Conservation (phyloP, 176 grass and related monocot genomes). For the Avena atlantica region DNA sequence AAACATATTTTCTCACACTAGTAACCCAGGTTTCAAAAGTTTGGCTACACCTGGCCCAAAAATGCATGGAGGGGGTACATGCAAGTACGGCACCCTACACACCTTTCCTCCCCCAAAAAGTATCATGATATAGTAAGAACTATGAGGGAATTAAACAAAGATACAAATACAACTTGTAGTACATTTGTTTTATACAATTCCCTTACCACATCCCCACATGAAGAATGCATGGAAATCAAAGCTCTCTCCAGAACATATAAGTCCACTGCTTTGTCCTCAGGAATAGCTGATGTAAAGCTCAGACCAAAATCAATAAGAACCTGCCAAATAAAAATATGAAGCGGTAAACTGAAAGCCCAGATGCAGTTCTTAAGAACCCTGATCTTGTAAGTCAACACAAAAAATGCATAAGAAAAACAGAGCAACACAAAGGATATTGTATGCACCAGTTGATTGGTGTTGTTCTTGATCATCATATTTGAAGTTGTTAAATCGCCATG, state of each 20-base stretch:
- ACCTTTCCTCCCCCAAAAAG: neutral
- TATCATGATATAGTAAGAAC: neutral
- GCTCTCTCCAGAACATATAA: constrained; percentile 96
- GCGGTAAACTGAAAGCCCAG: neutral
- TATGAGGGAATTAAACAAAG: neutral
- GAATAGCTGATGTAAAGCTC: constrained; percentile 87
- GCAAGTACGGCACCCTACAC: neutral
- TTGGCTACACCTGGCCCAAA: neutral
- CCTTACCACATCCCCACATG: constrained; percentile 84
- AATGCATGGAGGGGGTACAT: neutral
- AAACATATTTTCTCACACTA: neutral
- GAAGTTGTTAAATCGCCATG: constrained; percentile 96
- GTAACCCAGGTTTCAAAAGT: neutral
- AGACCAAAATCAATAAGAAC: constrained; percentile 98
- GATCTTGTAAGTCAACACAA: neutral
- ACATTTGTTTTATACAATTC: constrained; percentile 9
- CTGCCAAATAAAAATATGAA: constrained; percentile 51
- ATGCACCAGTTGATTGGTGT: constrained; percentile 63
- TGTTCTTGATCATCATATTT: constrained; percentile 90
- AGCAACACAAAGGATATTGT: constrained; percentile 19
- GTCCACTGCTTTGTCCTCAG: constrained; percentile 96
- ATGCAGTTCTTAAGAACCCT: constrained; percentile 13
- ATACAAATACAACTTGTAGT: neutral
- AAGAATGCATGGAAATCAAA: constrained; percentile 96
- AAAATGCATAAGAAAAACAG: constrained; percentile 17